Evolutionary conservation across 202 grass and related monocot species (phyloP), one percentile per base, ranked within the genome.

Genomic region (Digitaria exilis): DNA sequence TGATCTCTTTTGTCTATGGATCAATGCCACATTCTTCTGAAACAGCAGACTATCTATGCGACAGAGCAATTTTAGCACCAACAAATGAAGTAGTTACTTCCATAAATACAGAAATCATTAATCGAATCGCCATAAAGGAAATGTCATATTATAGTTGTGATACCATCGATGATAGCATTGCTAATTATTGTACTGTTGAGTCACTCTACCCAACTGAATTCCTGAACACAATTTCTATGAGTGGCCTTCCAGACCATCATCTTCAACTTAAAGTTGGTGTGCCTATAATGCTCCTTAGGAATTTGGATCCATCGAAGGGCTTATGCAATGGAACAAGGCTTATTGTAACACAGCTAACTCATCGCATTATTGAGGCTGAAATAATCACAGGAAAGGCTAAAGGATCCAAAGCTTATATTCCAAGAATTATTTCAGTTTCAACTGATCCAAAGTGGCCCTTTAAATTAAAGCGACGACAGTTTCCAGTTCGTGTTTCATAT

Each of bases 281-380:
- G 2, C 43, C 43, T 9, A 44, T 44, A 44, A 77, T 85, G 73
- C 60, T 78, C 5, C 18, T 84, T 0, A 6, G 21, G 1, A 77
- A 84, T 54, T 25, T 84, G 4, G 44, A 84, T 56, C 82, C 28
- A 8, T 65, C 51, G 0, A 74, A 29, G 35, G 82, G 82, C 9
- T 45, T 84, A 13, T 84, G 72, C 4, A 84, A 84, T 58, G 72
- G 60, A 1, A 84, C 56, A 11, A 84, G 82, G 9, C 14, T 84
- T 1, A 84, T 84, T 24, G 57, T 71, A 2, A 73, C 52, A 4
- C 28, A 65, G 4, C 39, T 73, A 5, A 74, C 46, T 4, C 0
- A 3, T 50, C 2, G 15, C 2, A 4, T 50, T 4, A 50, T 50
- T 18, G 46, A 50, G 5, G 46, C 4, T 4, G 15, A 50, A 50